Evolutionary conservation across 352 stramenopile species (phyloP), one percentile per base, ranked within the genome.

Genomic region (Phytophthora pluvialis): DNA sequence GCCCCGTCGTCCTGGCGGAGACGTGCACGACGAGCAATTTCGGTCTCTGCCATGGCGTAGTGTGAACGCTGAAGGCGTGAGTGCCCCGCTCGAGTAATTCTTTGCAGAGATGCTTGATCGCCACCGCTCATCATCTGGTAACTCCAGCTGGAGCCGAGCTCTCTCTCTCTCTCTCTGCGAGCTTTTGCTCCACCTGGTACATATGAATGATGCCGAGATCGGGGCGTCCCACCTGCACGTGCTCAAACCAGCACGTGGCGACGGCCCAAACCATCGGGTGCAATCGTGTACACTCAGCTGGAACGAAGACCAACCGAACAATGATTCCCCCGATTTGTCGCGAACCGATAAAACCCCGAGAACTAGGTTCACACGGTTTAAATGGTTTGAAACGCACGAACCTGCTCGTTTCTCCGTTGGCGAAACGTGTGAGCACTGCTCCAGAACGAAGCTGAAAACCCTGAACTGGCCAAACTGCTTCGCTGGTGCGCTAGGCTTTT

Each of bases 151-250:
- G 55, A 60, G 38, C 4, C 29, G 8, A 53, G 26, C 35, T 45
- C 48, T 64, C 54, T 70, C 61, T 64, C 54, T 70, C 61, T 70
- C 48, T 65, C 38, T 56, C 51, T 64, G 21, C 21, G 25, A 60
- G 59, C 12, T 44, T 70, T 50, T 42, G 44, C 58, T 46, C 49
- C 64, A 68, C 38, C 45, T 68, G 58, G 48, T 46, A n/a, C 33
- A 55, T 67, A 60, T 55, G 53, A 66, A 67, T 67, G 60, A 63
- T 70, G 60, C 53, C 52, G 60, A 67, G 60, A 70, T 59, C 25
- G 32, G 31, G 25, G 3, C 35, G 31, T 71, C 63, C 57, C 35
- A 70, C 46, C 32, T 68, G 16, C 52, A 66, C 16, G 25, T 16
- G 18, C 52, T 51, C 13, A 55, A 59, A 60, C 43, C 38, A 73